A percentile compares a stretch with the other conserved stretches of the same genome.
Evolutionary conservation across 768 basidiomycete species (phyloP).

Genomic region (Hysterangium stoloniferum): DNA sequence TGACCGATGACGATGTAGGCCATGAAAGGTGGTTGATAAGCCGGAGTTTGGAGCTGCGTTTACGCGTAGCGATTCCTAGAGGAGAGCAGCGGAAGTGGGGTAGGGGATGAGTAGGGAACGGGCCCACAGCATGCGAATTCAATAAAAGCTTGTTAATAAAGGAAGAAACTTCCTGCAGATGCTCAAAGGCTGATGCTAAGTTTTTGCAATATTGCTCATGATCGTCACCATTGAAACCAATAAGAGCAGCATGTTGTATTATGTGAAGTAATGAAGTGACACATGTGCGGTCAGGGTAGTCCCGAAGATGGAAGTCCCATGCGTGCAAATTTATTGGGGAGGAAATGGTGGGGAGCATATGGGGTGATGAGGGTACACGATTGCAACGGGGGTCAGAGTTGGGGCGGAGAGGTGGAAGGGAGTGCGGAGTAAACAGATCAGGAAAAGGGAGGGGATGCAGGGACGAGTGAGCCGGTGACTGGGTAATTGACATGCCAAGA

Average conservation of each 20-base stretch:
- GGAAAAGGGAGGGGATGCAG: neutral
- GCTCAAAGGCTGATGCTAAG: slow-evolving; percentile 13
- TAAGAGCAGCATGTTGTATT: slow-evolving; percentile 10
- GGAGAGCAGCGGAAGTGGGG: slow-evolving; percentile 18
- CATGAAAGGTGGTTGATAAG: slow-evolving; percentile 19
- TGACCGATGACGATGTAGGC: slow-evolving; percentile 16
- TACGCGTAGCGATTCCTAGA: slow-evolving; percentile 15
- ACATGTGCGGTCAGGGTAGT: slow-evolving; percentile 11
- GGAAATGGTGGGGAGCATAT: neutral
- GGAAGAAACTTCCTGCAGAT: slow-evolving; percentile 11
- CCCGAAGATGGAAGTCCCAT: slow-evolving; percentile 9
- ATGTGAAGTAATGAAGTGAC: slow-evolving; percentile 10
- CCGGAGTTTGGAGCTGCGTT: slow-evolving; percentile 14
- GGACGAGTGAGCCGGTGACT: too few relatives aligned
- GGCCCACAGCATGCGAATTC: slow-evolving; percentile 13
- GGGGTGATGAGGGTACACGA: neutral
- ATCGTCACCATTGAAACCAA: slow-evolving; percentile 8
- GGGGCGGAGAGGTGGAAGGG: slow-evolving; percentile 3
- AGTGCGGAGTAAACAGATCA: neutral
- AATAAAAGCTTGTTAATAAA: slow-evolving; percentile 12
- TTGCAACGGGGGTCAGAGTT: slow-evolving; percentile 13
- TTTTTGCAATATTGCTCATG: slow-evolving; percentile 15
- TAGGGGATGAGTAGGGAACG: slow-evolving; percentile 16
- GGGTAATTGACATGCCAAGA: too few relatives aligned
- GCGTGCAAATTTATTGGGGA: neutral